Conservation (phyloP, 352 stramenopile genomes). For the Globisporangium lucens region DNA sequence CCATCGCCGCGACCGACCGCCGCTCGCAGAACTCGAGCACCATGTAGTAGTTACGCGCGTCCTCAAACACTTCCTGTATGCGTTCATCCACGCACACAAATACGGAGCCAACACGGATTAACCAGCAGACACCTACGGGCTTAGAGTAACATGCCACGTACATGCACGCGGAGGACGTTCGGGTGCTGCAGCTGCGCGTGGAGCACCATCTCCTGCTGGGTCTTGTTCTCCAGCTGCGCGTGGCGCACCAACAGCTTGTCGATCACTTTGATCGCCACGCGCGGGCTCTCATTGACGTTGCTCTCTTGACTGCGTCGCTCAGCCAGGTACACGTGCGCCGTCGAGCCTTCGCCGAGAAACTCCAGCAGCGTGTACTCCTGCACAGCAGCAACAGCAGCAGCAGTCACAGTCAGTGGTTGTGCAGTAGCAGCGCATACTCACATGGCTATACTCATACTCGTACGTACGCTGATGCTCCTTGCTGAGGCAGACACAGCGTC, state of each 20-base stretch:
- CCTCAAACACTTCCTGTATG: slow-evolving; percentile 56
- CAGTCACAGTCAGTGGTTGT: not conserved
- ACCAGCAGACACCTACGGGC: too few species aligned
- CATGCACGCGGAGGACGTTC: slow-evolving; percentile 97
- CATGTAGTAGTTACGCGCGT: slow-evolving; percentile 76
- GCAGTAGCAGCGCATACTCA: not conserved
- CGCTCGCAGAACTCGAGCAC: slow-evolving; percentile 60
- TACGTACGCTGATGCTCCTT: slow-evolving; percentile 13
- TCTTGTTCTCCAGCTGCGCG: slow-evolving; percentile 51
- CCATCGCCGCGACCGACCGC: slow-evolving; percentile 44
- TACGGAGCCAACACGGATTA: too few species aligned
- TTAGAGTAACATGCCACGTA: not conserved
- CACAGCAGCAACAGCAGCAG: not conserved
- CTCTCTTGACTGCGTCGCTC: slow-evolving; percentile 10
- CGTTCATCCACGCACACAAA: not conserved
- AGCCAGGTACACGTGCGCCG: slow-evolving; percentile 75
- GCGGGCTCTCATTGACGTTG: slow-evolving; percentile 9
- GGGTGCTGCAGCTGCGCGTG: slow-evolving; percentile 92
- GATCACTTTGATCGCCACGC: slow-evolving; percentile 80
- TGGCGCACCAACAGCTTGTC: slow-evolving; percentile 72
- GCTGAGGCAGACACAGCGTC: not conserved
- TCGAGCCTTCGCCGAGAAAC: slow-evolving; percentile 73
- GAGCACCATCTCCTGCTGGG: slow-evolving; percentile 70
- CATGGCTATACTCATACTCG: not conserved
- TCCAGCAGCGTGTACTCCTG: slow-evolving; percentile 71